Base-by-base conservation (phyloP, 139 green algal species). In the Chlamydomonas eustigma region DNA sequence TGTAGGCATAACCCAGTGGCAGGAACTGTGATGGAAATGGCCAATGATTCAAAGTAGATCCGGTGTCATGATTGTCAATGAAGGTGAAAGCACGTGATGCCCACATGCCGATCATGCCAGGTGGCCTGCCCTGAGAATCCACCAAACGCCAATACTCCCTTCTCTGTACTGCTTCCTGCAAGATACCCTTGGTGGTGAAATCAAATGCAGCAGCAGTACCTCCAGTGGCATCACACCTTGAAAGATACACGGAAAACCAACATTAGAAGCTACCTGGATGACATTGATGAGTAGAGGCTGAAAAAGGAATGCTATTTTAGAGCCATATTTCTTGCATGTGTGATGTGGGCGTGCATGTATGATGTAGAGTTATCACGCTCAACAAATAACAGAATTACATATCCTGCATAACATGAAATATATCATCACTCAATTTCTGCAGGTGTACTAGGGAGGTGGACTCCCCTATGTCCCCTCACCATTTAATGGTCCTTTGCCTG, bases 141-240 rank as follows among this genome's bases (percentile, higher is more conserved):
- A 6, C 28, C 68, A 75, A 37, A 5, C 96, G 90, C 93, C 94
- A 98, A 84, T 97, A 97, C 89, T 98, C 93, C 8, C 78, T 85
- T 22, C 90, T 83, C 6, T 75, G 73, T 75, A 98, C 88, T 2
- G 95, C 95, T 76, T 97, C 94, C 77, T 98, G 95, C 81, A 97
- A 66, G 37, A 97, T 92, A 63, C 93, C 96, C 83, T 98, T 98
- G 75, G 91, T 97, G 50, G 94, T 98, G 92, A 98, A 97, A 86
- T 98, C 95, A 78, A 98, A 98, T 31, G 93, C 94, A 4, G 91
- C 90, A 1, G 87, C 76, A 37, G 91, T 97, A 75, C 90, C 92
- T 3, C 92, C 93, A 1, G 93, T 97, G 30, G 74, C 66, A 81
- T 98, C 93, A 67, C 86, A 93, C 94, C 94, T 58, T n/a, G n/a